Evolutionary conservation across 2,329 filamentous ascomycete genomes (phyloP).

Genomic region (Exophiala aquamarina): DNA sequence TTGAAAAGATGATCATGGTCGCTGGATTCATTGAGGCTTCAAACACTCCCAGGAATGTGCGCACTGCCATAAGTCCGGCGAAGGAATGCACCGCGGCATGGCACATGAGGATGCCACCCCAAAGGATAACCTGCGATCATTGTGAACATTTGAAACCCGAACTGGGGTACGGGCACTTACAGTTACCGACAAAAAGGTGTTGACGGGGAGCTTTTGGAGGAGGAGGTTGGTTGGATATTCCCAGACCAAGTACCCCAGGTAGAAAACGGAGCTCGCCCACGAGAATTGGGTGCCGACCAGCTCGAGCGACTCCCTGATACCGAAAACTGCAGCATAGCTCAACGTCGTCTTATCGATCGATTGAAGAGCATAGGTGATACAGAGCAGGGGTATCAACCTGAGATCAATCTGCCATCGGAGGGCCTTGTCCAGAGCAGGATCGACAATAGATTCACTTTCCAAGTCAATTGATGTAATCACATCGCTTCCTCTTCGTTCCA

Average conservation of each 20-base stretch:
- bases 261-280: slow-evolving; percentile 48
- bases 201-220: slow-evolving; percentile 33
- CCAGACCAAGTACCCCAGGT: slow-evolving; percentile 40
- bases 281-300: slow-evolving; percentile 46
- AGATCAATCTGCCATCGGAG: slow-evolving; percentile 4
- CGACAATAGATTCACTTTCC: too few relatives aligned
- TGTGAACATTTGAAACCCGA: slow-evolving; percentile 8
- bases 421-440: too few relatives aligned
- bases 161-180: slow-evolving; percentile 4
- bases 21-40: slow-evolving; percentile 39
- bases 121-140: slow-evolving; percentile 35
- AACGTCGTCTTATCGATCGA: slow-evolving; percentile 32
- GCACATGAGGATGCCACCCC: slow-evolving; percentile 44
- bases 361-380: slow-evolving; percentile 2
- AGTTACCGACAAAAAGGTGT: slow-evolving; percentile 41
- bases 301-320: slow-evolving; percentile 25
- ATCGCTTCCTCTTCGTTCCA: too few relatives aligned
- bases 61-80: slow-evolving; percentile 38
- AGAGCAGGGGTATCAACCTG: neutral
- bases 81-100: slow-evolving; percentile 44
- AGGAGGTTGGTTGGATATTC: slow-evolving; percentile 29
- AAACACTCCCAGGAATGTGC: slow-evolving; percentile 44
- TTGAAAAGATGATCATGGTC: slow-evolving; percentile 35
- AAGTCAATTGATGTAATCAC: too few relatives aligned
- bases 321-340: slow-evolving; percentile 55